These are phyloP conservation scores for Phlebiopsis gigantea DNA, from an alignment of 768 basidiomycete species.

Conservation along the genomic window DNA sequence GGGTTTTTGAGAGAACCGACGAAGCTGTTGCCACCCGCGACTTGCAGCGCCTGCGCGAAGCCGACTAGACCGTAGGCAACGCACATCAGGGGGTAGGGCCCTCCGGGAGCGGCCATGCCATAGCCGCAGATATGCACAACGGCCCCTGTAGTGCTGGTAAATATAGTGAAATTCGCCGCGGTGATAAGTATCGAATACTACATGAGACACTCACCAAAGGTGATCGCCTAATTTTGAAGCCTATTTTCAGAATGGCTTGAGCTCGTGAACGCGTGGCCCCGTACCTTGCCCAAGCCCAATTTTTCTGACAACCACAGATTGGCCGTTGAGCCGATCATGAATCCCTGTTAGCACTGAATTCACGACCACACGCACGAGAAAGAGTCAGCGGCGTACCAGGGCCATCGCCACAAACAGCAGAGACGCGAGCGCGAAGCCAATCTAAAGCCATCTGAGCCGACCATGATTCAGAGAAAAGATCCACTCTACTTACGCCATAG, in stretches of 20 bases:
- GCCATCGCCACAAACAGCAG: slow-evolving; percentile 52
- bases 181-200: background rate
- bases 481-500: slow-evolving; percentile 32
- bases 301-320: slow-evolving; percentile 44
- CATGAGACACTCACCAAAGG: background rate
- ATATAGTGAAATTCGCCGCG: background rate
- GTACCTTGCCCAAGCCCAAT: slow-evolving; percentile 46
- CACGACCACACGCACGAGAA: background rate
- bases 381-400: background rate
- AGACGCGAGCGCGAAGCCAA: slow-evolving; percentile 50
- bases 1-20: slow-evolving; percentile 54
- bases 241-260: no score
- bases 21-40: slow-evolving; percentile 69
- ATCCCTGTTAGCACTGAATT: slow-evolving; percentile 41
- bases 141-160: slow-evolving; percentile 33
- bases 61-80: slow-evolving; percentile 42
- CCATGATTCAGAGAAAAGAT: background rate
- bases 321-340: slow-evolving; percentile 40
- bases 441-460: slow-evolving; percentile 23
- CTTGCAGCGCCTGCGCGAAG: slow-evolving; percentile 45
- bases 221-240: no score
- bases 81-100: slow-evolving; percentile 62
- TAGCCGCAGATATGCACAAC: slow-evolving; percentile 51
- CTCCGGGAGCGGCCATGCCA: slow-evolving; percentile 44
- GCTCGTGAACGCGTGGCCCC: no score